Evolutionary conservation across 1,284 basidiomycete species (phyloP).

Genomic region (Taiwanofungus camphoratus): DNA sequence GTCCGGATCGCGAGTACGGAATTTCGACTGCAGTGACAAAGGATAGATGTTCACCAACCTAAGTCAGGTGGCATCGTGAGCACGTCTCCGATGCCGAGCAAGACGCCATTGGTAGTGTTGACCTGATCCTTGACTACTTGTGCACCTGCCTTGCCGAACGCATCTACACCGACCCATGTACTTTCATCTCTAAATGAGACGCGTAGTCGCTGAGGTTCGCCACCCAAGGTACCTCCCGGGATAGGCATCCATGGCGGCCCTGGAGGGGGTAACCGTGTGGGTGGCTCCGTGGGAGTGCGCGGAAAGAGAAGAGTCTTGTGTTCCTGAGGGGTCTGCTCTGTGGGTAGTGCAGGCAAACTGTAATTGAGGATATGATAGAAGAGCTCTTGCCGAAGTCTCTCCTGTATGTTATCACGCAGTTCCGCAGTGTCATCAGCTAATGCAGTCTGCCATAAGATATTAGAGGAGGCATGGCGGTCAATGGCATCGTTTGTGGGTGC

Average conservation of each 20-base stretch:
- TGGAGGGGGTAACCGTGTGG: conserved; percentile 62
- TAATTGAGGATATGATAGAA: conserved; percentile 95
- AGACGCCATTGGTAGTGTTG: conserved; percentile 68
- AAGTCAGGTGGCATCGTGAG: conserved; percentile 75
- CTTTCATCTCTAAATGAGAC: conserved; percentile 45
- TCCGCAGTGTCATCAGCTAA: conserved; percentile 37
- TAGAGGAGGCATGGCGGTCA: conserved; percentile 43
- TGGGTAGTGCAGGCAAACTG: conserved; percentile 51
- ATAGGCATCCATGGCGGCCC: conserved; percentile 82
- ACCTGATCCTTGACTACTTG: conserved; percentile 50
- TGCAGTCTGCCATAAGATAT: conserved; percentile 45
- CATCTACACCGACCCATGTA: conserved; percentile 65
- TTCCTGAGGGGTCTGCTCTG: conserved; percentile 32
- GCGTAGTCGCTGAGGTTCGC: conserved; percentile 79
- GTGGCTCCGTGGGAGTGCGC: conserved; percentile 44
- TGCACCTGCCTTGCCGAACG: conserved; percentile 64
- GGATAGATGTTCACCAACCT: no score
- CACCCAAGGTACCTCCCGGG: conserved; percentile 77
- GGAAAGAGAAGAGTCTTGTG: conserved; percentile 73
- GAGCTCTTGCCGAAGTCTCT: conserved; percentile 82
- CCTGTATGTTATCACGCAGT: conserved; percentile 85
- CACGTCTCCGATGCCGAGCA: conserved; percentile 74
- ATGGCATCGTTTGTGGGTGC: conserved; percentile 95
- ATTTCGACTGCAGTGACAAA: no score
- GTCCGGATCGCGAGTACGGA: no score